Base-by-base conservation (phyloP, 495 filamentous ascomycete species). In the Tuber brumale region DNA sequence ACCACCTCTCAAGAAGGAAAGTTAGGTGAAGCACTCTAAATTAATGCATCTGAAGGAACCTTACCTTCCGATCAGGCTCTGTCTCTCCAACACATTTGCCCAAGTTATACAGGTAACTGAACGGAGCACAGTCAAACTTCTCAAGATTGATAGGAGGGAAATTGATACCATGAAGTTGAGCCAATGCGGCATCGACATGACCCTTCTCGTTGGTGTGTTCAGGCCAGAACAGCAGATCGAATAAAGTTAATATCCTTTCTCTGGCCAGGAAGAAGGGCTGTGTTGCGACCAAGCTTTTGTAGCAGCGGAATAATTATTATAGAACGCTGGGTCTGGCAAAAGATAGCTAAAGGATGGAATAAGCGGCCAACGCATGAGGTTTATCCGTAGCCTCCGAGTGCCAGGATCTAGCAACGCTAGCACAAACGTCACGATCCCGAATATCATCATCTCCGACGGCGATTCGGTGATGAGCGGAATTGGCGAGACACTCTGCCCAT, bases 301-400 rank as follows among this genome's bases (percentile, higher is more conserved):
- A 81, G 81, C 95, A 97, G 79, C 90, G 91, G 76, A 90, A 94
- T 0, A 96, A 84, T 82, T 96, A 93, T 77, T 91, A 90, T 0
- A 93, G 79, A 4, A 88, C 86, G 79, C 93, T 91, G 0, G 92
- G 92, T 21, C 92, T 86, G 19, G 93, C 91, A n/a, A 96, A 84
- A n/a, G 21, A 96, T 93, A 0, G 92, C 94, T 6, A 95, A 86
- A 81, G 95, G 93, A 83, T 97, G 94, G 74, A 95, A 93, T 4
- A 96, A 86, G 1, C 94, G 85, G 0, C 94, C 94, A n/a, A 91
- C 87, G 5, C 87, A 86, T 0, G 93, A 92, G 45, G 85, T 89
- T 66, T 88, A 79, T 95, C 90, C 9, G 91, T 89, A 4, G 92
- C 93, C 83, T 90, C 91, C 57, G 86, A 89, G 77, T 97, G 97